phyloP scores from a whole-genome alignment of 768 basidiomycete species.

The Termitomyces sp. region DNA sequence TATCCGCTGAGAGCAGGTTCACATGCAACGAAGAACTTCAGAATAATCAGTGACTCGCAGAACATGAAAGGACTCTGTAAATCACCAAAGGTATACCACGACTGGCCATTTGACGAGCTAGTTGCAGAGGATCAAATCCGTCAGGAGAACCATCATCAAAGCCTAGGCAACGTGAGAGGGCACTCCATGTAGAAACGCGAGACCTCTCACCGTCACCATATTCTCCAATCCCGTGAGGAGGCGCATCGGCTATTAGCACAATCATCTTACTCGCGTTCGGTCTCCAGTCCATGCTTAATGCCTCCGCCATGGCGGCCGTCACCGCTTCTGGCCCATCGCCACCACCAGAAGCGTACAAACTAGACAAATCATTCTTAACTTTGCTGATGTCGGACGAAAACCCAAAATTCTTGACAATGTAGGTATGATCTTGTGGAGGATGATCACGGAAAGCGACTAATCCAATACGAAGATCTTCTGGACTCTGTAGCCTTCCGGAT shows the following conservation, averaged over 20 bases:
- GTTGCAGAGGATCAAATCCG: conserved; percentile 82
- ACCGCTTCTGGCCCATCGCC: conserved; percentile 97
- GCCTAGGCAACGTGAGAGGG: conserved; percentile 39
- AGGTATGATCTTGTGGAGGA: conserved; percentile 95
- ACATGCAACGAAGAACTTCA: conserved; percentile 96
- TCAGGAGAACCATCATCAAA: conserved; percentile 95
- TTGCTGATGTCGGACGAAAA: conserved; percentile 90
- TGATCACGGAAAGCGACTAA: conserved; percentile 95
- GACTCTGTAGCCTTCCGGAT: conserved; percentile 83
- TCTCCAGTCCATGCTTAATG: conserved; percentile 89
- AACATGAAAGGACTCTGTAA: not conserved
- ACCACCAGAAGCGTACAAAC: conserved; percentile 84
- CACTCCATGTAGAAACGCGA: conserved; percentile 8
- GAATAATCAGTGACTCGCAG: conserved; percentile 8
- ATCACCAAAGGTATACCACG: conserved; percentile 84
- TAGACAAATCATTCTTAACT: conserved; percentile 79
- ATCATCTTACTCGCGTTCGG: conserved; percentile 88
- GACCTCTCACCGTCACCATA: conserved; percentile 80
- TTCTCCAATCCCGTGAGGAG: conserved; percentile 96
- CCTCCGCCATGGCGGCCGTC: conserved; percentile 87
- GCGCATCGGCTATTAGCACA: conserved; percentile 95
- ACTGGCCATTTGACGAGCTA: conserved; percentile 86
- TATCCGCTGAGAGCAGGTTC: conserved; percentile 95
- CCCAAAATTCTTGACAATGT: conserved; percentile 88
- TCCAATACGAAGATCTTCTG: conserved; percentile 88